Conservation (phyloP, 2,329 filamentous ascomycete species). For the Fusarium oligoseptatum region DNA sequence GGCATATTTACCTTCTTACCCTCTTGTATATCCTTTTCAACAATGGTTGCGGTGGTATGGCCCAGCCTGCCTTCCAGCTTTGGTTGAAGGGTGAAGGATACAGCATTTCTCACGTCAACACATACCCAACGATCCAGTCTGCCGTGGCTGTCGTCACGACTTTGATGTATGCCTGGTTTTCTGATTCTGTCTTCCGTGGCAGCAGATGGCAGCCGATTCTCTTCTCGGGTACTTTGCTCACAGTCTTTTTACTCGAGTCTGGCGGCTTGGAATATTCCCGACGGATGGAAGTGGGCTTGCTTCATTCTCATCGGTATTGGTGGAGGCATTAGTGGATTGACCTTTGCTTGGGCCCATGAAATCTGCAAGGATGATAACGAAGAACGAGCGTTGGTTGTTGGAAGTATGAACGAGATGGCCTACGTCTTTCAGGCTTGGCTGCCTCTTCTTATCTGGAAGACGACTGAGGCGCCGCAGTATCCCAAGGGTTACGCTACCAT, state of each 20-base stretch:
- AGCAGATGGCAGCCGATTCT: slow-evolving; percentile 74
- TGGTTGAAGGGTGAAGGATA: slow-evolving; percentile 62
- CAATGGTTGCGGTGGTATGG: slow-evolving; percentile 63
- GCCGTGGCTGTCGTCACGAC: slow-evolving; percentile 69
- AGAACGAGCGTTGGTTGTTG: slow-evolving; percentile 75
- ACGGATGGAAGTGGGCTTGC: slow-evolving; percentile 73
- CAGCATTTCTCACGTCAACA: slow-evolving; percentile 58
- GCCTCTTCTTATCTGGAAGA: slow-evolving; percentile 75
- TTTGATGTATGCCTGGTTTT: slow-evolving; percentile 74
- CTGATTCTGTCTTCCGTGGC: slow-evolving; percentile 70
- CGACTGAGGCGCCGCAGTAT: slow-evolving; percentile 72
- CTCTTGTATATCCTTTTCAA: slow-evolving; percentile 75
- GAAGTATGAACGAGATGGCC: slow-evolving; percentile 76
- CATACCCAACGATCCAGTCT: slow-evolving; percentile 70
- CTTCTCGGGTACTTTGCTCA: slow-evolving; percentile 61
- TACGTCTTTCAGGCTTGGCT: slow-evolving; percentile 79
- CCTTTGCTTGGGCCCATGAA: slow-evolving; percentile 64
- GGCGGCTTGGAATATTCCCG: slow-evolving; percentile 59
- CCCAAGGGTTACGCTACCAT: slow-evolving; percentile 71
- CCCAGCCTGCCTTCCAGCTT: slow-evolving; percentile 68
- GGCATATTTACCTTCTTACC: slow-evolving; percentile 73
- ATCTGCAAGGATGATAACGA: slow-evolving; percentile 68
- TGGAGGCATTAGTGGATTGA: slow-evolving; percentile 60
- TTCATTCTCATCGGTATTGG: slow-evolving; percentile 69
- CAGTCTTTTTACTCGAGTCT: slow-evolving; percentile 57